Percentiles rank a stretch among this genome's conserved stretches.
phyloP scores from a whole-genome alignment of 371 early-diverging fungal species.

The Mucor saturninus region DNA sequence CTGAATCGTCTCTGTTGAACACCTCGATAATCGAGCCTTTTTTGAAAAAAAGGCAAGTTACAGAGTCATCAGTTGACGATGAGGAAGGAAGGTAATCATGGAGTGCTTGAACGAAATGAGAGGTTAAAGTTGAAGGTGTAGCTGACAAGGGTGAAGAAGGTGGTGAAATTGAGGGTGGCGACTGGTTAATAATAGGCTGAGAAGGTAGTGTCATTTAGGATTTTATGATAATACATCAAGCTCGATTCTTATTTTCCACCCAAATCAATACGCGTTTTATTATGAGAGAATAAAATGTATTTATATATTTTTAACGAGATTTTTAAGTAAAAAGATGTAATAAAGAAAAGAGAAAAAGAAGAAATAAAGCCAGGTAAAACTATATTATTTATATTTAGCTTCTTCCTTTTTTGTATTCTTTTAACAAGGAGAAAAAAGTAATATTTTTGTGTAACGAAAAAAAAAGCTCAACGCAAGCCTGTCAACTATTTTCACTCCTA shows the following conservation, averaged over 20 bases:
- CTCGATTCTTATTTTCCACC: background rate
- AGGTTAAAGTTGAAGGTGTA: slow-evolving; percentile 29
- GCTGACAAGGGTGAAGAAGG: slow-evolving; percentile 30
- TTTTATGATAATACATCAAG: slow-evolving; percentile 1
- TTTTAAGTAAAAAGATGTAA: background rate
- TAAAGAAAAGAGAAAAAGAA: slow-evolving; percentile 1
- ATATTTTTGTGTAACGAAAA: background rate
- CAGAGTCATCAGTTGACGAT: slow-evolving; percentile 42
- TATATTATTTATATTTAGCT: slow-evolving; percentile 5
- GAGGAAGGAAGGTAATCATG: slow-evolving; percentile 53
- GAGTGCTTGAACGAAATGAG: slow-evolving; percentile 57
- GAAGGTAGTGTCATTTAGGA: slow-evolving; percentile 3
- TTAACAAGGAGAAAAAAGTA: slow-evolving; percentile 6
- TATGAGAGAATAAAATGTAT: background rate
- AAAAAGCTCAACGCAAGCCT: background rate
- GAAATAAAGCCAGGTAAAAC: slow-evolving; percentile 4
- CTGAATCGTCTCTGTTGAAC: slow-evolving; percentile 50
- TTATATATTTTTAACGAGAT: background rate
- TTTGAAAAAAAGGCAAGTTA: slow-evolving; percentile 47
- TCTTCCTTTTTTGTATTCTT: slow-evolving; percentile 2
- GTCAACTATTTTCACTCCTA: background rate
- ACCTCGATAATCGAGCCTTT: slow-evolving; percentile 60
- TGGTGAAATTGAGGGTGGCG: slow-evolving; percentile 6
- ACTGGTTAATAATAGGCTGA: slow-evolving; percentile 3
- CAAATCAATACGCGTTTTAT: slow-evolving; percentile 1